phyloP scores from a whole-genome alignment of 176 grass and related monocot genomes.

The Eragrostis nindensis region DNA sequence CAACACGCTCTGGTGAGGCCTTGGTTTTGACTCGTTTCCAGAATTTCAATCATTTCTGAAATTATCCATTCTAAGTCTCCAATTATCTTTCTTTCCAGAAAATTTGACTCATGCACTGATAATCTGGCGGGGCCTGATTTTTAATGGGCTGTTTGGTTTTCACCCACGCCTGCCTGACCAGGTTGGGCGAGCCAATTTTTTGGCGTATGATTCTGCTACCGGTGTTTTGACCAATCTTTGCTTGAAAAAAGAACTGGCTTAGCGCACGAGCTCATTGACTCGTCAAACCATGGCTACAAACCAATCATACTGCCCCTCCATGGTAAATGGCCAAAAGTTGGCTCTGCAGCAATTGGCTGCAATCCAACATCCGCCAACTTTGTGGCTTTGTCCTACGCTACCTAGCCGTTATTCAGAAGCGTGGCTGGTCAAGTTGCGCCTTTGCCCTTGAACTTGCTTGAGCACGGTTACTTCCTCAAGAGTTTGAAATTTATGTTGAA shows the following conservation, averaged over 20 bases:
- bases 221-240: too few relatives aligned
- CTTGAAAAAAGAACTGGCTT: too few relatives aligned
- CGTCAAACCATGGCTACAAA: too few relatives aligned
- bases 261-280: too few relatives aligned
- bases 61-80: not conserved
- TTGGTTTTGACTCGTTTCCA: not conserved
- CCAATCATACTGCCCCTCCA: too few relatives aligned
- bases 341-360: too few relatives aligned
- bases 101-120: not conserved
- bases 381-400: not conserved
- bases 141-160: too few relatives aligned
- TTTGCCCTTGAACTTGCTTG: not conserved
- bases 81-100: not conserved
- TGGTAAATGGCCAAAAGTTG: too few relatives aligned
- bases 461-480: not conserved
- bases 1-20: constrained; percentile 11
- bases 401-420: constrained; percentile 11
- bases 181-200: too few relatives aligned
- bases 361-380: not conserved
- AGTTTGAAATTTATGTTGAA: constrained; percentile 24
- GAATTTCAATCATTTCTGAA: not conserved
- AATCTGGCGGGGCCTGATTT: not conserved
- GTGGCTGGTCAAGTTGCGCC: not conserved
- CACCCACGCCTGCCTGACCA: too few relatives aligned
- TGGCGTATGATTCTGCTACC: too few relatives aligned